Conservation (phyloP, 306 rosid species). For the Sophora flavescens region DNA sequence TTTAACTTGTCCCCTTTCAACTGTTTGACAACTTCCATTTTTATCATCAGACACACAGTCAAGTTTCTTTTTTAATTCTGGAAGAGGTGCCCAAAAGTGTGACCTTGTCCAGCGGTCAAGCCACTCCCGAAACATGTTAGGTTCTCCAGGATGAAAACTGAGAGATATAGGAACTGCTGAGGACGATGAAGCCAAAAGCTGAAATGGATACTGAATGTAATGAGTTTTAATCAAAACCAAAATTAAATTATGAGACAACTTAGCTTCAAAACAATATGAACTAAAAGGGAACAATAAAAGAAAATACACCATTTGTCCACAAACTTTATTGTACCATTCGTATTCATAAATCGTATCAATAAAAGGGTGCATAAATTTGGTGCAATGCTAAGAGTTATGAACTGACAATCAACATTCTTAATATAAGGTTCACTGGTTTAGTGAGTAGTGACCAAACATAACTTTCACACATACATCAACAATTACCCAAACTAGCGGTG, state of each 20-base stretch:
- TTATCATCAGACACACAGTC: slow-evolving; percentile 44
- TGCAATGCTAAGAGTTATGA: neutral
- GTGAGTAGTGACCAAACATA: slow-evolving; percentile 12
- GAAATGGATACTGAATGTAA: slow-evolving; percentile 30
- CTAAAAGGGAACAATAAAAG: slow-evolving; percentile 12
- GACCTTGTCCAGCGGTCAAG: slow-evolving; percentile 65
- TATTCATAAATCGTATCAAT: slow-evolving; percentile 25
- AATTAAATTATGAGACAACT: slow-evolving; percentile 11
- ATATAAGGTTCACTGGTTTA: neutral
- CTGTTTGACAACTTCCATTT: slow-evolving; percentile 39
- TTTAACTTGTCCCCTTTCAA: slow-evolving; percentile 51
- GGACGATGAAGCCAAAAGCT: slow-evolving; percentile 64
- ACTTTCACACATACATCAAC: slow-evolving; percentile 13
- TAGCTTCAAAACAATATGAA: slow-evolving; percentile 26
- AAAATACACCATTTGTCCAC: slow-evolving; percentile 10
- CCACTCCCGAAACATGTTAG: slow-evolving; percentile 56
- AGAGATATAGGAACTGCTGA: slow-evolving; percentile 50
- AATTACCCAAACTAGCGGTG: neutral
- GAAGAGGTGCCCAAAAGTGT: slow-evolving; percentile 59
- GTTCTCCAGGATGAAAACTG: slow-evolving; percentile 48
- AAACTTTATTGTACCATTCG: slow-evolving; percentile 18
- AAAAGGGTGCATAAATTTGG: neutral
- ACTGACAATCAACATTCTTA: neutral
- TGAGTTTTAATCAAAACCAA: slow-evolving; percentile 35
- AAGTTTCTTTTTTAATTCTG: slow-evolving; percentile 38